Percentiles rank a stretch among this genome's conserved stretches.
These are phyloP conservation scores for Ophiocordyceps australis DNA, from an alignment of 2,329 filamentous ascomycete genomes.

Conservation along the genomic window DNA sequence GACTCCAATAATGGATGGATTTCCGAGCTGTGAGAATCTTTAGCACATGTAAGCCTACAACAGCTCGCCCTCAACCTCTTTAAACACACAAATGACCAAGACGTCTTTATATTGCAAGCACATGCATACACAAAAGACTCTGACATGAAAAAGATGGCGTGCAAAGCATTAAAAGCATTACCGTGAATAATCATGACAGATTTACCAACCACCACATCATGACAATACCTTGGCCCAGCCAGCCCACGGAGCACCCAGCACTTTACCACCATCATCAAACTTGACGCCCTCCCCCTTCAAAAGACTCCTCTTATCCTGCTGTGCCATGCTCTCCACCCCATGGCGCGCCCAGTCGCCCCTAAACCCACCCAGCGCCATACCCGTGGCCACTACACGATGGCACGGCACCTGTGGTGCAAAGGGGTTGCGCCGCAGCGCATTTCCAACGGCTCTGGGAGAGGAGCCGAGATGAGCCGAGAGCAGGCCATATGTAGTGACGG, in stretches of 20 bases:
- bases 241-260: conserved; percentile 37
- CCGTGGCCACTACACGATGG: conserved; percentile 61
- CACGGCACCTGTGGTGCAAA: conserved; percentile 72
- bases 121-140: too few species aligned
- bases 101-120: too few species aligned
- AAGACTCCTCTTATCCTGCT: conserved; percentile 44
- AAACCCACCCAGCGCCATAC: conserved; percentile 54
- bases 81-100: too few species aligned
- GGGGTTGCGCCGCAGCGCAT: conserved; percentile 59
- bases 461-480: conserved; percentile 50
- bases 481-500: conserved; percentile 61
- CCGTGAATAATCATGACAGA: too few species aligned
- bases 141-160: too few species aligned
- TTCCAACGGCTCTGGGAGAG: conserved; percentile 60
- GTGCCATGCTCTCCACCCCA: conserved; percentile 42
- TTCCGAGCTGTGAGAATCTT: too few species aligned
- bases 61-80: too few species aligned
- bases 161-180: too few species aligned
- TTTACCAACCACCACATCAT: too few species aligned
- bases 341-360: conserved; percentile 45
- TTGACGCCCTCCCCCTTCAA: conserved; percentile 44
- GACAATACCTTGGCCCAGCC: conserved; percentile 13
- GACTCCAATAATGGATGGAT: too few species aligned
- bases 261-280: conserved; percentile 40
- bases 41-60: too few species aligned